Conservation (phyloP, 495 filamentous ascomycete species). For the Aspergillus diversus region DNA sequence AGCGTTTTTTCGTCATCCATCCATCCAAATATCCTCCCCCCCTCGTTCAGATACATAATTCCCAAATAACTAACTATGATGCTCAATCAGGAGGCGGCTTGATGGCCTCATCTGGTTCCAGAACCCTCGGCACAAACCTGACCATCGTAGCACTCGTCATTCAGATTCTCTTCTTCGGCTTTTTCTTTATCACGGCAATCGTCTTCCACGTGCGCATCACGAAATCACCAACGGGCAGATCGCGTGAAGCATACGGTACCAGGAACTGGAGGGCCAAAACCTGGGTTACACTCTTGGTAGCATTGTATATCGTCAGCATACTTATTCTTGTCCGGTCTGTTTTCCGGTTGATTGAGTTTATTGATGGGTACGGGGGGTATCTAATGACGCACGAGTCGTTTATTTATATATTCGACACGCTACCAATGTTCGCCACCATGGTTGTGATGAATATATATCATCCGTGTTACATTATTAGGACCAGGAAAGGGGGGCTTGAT, state of each 20-base stretch:
- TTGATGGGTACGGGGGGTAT: background rate
- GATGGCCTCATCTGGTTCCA: slow-evolving; percentile 21
- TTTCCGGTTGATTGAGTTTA: background rate
- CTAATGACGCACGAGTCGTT: background rate
- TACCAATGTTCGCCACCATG: background rate
- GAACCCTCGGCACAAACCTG: slow-evolving; percentile 33
- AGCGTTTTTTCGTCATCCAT: no score
- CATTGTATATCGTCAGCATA: background rate
- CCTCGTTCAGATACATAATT: background rate
- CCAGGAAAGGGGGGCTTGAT: background rate
- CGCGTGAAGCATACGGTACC: background rate
- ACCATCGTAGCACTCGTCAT: slow-evolving; percentile 44
- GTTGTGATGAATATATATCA: background rate
- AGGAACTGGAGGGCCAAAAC: background rate
- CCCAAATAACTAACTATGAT: background rate
- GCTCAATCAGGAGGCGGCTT: slow-evolving; percentile 26
- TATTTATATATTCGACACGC: background rate
- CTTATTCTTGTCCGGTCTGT: background rate
- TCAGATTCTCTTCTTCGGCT: slow-evolving; percentile 48
- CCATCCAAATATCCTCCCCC: background rate
- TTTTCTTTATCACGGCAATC: slow-evolving; percentile 41
- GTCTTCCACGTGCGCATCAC: slow-evolving; percentile 43
- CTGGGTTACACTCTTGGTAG: background rate
- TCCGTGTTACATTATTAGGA: background rate
- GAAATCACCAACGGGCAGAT: slow-evolving; percentile 27